These are phyloP conservation scores for Trichoderma sp. DNA, from an alignment of 2,329 filamentous ascomycete genomes.

Conservation along the genomic window DNA sequence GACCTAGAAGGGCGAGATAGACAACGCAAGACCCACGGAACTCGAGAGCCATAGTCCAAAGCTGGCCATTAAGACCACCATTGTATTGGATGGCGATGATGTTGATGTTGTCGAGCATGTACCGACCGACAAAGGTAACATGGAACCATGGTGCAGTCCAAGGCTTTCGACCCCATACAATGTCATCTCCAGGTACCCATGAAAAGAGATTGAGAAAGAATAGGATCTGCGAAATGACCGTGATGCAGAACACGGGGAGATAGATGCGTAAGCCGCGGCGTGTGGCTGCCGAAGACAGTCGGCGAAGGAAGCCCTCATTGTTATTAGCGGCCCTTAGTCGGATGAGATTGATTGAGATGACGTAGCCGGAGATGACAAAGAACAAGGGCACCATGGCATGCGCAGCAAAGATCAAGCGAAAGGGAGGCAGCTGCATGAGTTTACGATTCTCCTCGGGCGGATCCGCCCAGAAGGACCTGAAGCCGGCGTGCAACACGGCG, in stretches of 20 bases:
- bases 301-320: conserved; percentile 1
- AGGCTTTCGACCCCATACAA: conserved; percentile 10
- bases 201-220: conserved; percentile 11
- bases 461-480: conserved; percentile 15
- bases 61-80: conserved; percentile 6
- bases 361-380: conserved; percentile 12
- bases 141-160: conserved; percentile 8
- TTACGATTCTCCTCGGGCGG: conserved; percentile 9
- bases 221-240: conserved; percentile 5
- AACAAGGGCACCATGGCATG: conserved; percentile 15
- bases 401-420: conserved; percentile 1
- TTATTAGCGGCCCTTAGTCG: background rate
- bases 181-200: background rate
- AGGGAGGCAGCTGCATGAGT: conserved; percentile 6
- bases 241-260: conserved; percentile 1
- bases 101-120: conserved; percentile 17
- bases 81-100: conserved; percentile 15
- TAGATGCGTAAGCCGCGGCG: conserved; percentile 12
- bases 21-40: conserved; percentile 11
- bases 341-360: conserved; percentile 13
- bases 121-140: conserved; percentile 1
- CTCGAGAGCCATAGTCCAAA: conserved; percentile 14
- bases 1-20: background rate
- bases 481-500: conserved; percentile 8
- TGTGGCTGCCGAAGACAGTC: conserved; percentile 4